Conservation (phyloP, 2,329 filamentous ascomycete species). For the Colletotrichum abscissum region DNA sequence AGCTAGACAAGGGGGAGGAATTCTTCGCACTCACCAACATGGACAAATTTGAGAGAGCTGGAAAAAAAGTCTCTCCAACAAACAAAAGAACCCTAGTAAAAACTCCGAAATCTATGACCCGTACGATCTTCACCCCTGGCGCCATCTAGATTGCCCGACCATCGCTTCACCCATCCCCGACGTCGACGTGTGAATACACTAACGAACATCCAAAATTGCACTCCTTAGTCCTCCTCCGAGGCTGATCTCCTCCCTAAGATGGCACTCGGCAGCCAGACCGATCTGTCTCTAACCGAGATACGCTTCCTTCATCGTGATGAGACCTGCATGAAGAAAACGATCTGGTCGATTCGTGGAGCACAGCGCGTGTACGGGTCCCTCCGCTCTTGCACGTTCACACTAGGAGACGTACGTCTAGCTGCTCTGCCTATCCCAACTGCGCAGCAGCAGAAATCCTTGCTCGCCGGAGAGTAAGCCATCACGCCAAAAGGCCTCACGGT, state of each 20-base stretch:
- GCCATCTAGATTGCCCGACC: neutral
- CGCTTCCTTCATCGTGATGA: slow-evolving; percentile 9
- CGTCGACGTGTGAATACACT: neutral
- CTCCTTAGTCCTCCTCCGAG: no score
- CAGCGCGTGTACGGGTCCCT: neutral
- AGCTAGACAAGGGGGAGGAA: neutral
- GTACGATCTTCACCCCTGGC: neutral
- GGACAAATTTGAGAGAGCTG: neutral
- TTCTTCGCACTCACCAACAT: neutral
- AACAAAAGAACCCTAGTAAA: neutral
- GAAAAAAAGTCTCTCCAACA: neutral
- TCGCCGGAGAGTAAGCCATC: neutral
- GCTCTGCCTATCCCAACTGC: neutral
- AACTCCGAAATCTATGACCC: neutral
- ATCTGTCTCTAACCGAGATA: slow-evolving; percentile 5
- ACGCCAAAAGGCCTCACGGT: neutral
- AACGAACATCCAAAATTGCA: neutral
- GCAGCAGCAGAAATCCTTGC: neutral
- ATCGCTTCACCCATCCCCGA: neutral
- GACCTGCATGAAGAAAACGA: slow-evolving; percentile 11
- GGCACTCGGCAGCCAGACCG: neutral
- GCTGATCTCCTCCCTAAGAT: neutral
- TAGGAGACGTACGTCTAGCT: neutral
- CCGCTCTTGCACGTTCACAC: neutral
- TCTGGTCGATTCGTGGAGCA: neutral